Percentiles rank a stretch among this genome's conserved stretches.
Conservation (phyloP, 192 early-diverging fungal genomes). For the Pilobolus umbonatus region DNA sequence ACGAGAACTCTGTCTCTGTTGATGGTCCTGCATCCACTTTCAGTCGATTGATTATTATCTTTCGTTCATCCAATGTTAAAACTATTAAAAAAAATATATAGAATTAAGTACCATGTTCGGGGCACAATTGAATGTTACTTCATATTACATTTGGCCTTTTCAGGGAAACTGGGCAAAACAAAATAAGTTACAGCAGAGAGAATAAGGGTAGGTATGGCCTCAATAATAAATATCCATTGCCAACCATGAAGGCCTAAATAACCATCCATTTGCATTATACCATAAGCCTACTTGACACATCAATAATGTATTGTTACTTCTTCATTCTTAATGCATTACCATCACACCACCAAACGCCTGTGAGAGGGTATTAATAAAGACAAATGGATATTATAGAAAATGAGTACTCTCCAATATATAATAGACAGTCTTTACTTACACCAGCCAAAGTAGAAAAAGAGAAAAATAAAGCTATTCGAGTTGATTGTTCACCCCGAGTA, state of each 20-base stretch:
- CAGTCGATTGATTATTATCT: constrained; percentile 39
- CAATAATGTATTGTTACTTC: neutral
- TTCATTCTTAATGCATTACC: neutral
- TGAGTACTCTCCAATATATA: constrained; percentile 31
- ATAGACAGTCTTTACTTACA: constrained; percentile 40
- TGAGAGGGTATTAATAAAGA: neutral
- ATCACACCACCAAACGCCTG: constrained; percentile 58
- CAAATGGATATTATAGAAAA: neutral
- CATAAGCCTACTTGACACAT: constrained; percentile 41
- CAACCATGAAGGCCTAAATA: constrained; percentile 51
- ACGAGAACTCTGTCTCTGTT: constrained; percentile 42
- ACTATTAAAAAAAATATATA: constrained; percentile 3
- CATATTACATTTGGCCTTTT: constrained; percentile 35
- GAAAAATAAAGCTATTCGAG: constrained; percentile 53
- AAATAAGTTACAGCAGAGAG: constrained; percentile 49
- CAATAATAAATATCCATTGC: constrained; percentile 75
- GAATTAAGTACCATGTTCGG: too few relatives aligned
- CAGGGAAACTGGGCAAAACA: constrained; percentile 46
- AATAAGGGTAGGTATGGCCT: constrained; percentile 57
- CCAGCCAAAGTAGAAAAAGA: constrained; percentile 47
- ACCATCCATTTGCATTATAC: constrained; percentile 55
- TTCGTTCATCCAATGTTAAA: constrained; percentile 40
- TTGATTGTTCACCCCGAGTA: constrained; percentile 42
- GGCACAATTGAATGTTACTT: too few relatives aligned
- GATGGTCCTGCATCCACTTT: constrained; percentile 44